A percentile compares a stretch with the other conserved stretches of the same genome.
Evolutionary conservation across 2,329 filamentous ascomycete species (phyloP).

Genomic region (Nemania sp.): DNA sequence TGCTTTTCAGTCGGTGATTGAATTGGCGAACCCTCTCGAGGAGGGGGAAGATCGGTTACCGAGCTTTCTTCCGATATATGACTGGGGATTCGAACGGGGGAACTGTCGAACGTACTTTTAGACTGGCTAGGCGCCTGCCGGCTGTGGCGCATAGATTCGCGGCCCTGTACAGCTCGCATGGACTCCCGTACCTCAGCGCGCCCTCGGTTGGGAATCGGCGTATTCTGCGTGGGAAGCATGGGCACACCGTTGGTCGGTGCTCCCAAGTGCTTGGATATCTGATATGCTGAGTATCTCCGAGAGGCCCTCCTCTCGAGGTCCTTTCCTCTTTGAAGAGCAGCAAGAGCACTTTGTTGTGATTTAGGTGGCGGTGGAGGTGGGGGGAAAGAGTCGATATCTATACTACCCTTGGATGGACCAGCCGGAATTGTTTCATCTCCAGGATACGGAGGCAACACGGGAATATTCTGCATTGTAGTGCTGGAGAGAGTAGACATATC

Average conservation of each 20-base stretch:
- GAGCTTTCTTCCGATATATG: slow-evolving; percentile 67
- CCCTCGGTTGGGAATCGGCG: slow-evolving; percentile 82
- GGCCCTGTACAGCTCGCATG: slow-evolving; percentile 67
- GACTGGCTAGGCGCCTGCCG: slow-evolving; percentile 54
- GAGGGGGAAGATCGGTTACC: slow-evolving; percentile 36
- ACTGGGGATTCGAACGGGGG: slow-evolving; percentile 61
- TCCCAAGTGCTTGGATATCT: slow-evolving; percentile 92
- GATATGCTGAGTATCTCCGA: slow-evolving; percentile 91
- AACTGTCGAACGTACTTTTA: slow-evolving; percentile 57
- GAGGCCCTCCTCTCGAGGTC: slow-evolving; percentile 92
- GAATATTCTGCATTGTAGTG: slow-evolving; percentile 74
- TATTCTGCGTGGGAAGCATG: slow-evolving; percentile 81
- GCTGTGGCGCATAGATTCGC: slow-evolving; percentile 55
- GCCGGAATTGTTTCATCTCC: slow-evolving; percentile 58
- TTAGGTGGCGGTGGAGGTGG: slow-evolving; percentile 80
- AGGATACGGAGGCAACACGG: slow-evolving; percentile 74
- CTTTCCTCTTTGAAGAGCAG: slow-evolving; percentile 86
- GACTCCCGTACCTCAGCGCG: slow-evolving; percentile 80
- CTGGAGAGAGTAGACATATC: slow-evolving; percentile 74
- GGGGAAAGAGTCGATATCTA: slow-evolving; percentile 68
- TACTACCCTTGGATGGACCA: slow-evolving; percentile 49
- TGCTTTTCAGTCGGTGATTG: slow-evolving; percentile 72
- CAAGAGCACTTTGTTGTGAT: slow-evolving; percentile 85
- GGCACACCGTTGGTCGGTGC: slow-evolving; percentile 80
- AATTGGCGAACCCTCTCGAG: slow-evolving; percentile 47